Percentiles rank a stretch among this genome's conserved stretches.
These are phyloP conservation scores for Chlorella sp. DNA, from an alignment of 139 green algal species.

Conservation along the genomic window DNA sequence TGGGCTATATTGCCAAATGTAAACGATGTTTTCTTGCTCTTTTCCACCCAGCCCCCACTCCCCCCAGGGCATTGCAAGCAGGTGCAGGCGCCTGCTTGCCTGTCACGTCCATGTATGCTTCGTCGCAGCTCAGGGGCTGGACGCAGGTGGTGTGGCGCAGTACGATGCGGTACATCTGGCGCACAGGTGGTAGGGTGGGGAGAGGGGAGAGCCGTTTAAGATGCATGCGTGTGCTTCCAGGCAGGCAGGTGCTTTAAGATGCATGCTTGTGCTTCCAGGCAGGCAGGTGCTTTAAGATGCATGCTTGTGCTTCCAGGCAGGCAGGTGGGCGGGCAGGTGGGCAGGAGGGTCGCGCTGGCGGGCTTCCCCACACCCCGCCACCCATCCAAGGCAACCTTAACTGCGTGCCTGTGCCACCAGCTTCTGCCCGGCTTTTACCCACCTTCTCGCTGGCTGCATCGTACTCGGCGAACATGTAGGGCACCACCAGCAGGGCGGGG, in stretches of 20 bases:
- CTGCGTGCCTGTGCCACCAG: too few species aligned
- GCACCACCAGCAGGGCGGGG: slow-evolving; percentile 90
- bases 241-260: too few species aligned
- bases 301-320: too few species aligned
- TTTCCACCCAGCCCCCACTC: too few species aligned
- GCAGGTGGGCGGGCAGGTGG: too few species aligned
- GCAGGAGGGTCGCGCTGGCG: neutral
- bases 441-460: slow-evolving; percentile 74
- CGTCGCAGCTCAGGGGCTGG: slow-evolving; percentile 93
- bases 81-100: neutral
- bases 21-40: too few species aligned
- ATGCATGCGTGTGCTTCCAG: too few species aligned
- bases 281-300: neutral
- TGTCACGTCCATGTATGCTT: slow-evolving; percentile 95
- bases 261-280: too few species aligned
- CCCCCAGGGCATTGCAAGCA: too few species aligned
- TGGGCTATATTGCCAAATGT: too few species aligned
- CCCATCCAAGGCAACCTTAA: too few species aligned
- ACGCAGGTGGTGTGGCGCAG: slow-evolving; percentile 74
- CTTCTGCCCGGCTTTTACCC: neutral
- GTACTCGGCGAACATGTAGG: slow-evolving; percentile 97
- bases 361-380: neutral
- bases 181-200: neutral
- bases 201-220: neutral
- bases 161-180: slow-evolving; percentile 88